Evolutionary conservation across 1,284 basidiomycete species (phyloP), one percentile per base, ranked within the genome.

Genomic region (Porogramme epimiltina): DNA sequence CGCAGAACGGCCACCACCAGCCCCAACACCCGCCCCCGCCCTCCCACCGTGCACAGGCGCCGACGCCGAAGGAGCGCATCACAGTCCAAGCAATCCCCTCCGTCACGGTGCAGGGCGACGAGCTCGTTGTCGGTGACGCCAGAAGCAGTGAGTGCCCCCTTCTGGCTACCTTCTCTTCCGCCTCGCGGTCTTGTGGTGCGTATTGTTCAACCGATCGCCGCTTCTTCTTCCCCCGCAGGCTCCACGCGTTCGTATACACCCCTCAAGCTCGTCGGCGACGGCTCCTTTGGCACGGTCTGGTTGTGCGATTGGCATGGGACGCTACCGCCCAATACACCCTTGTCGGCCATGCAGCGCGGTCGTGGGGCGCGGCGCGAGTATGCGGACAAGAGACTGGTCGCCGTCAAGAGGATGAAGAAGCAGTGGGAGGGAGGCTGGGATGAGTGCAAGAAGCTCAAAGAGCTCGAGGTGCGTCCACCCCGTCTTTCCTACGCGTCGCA

Each of bases 261-360:
- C 49, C 81, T 96, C 75, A 96, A 96, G 76, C 88, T 90, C 58
- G 84, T 98, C 69, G 95, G 95, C 45, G 95, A 97, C 71, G 95
- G 95, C 51, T 96, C 94, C 5, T 98, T 99, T 68, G 96, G 96
- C 53, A 98, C 95, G 8, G 96, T 99, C 55, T 95, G 92, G 87
- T 82, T 99, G 60, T 98, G 95, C 69, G 97, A 99, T 80, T 99
- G 96, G 96, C 95, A 97, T 79, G 94, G 93, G 66, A 87, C 90
- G 50, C 78, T 99, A 68, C 92, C 92, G 70, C 85, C 91, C 70
- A 89, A 89, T 77, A 91, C 89, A 49, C 84, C 89, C 45, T 73
- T 93, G 59, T 93, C 92, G 25, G 89, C 92, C 42, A 95, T 95
- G 93, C 93, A 95, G 67, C 93, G 92, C 69, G 85, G 87, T 54